Evolutionary conservation across 2,329 filamentous ascomycete species (phyloP).

Genomic region (Trichoderma simmonsii): DNA sequence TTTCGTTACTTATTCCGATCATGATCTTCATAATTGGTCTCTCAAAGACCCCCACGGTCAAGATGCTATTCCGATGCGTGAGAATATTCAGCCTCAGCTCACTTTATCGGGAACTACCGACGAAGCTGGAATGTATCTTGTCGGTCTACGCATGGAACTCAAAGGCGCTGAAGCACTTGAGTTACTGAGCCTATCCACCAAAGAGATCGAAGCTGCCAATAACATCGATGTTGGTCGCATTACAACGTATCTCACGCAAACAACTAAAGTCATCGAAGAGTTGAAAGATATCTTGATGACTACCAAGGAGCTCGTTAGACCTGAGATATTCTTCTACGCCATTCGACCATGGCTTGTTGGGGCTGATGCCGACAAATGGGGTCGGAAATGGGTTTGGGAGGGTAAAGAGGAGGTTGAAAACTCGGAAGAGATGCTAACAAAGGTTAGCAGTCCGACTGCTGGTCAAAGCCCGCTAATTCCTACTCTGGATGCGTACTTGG

Average conservation of each 20-base stretch:
- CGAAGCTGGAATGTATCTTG: background rate
- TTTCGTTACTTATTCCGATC: background rate
- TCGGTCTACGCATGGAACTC: background rate
- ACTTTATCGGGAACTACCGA: background rate
- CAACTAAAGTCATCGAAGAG: background rate
- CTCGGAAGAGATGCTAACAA: background rate
- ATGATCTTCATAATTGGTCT: background rate
- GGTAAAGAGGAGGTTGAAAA: background rate
- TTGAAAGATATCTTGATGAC: background rate
- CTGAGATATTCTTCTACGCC: background rate
- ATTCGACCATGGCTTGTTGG: background rate
- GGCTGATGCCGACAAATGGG: background rate
- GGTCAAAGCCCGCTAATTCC: background rate
- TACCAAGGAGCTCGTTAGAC: background rate
- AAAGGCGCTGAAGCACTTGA: background rate
- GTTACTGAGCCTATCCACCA: background rate
- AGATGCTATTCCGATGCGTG: background rate
- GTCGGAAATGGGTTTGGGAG: background rate
- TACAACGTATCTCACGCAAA: background rate
- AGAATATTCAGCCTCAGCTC: background rate
- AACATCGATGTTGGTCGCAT: background rate
- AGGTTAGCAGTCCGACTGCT: background rate
- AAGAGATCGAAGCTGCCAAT: background rate
- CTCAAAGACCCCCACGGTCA: fast-evolving
- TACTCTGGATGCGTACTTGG: background rate